Evolutionary conservation across 225 moss, liverwort and hornwort species (phyloP), one percentile per base, ranked within the genome.

Genomic region (Physcomitrium patens): DNA sequence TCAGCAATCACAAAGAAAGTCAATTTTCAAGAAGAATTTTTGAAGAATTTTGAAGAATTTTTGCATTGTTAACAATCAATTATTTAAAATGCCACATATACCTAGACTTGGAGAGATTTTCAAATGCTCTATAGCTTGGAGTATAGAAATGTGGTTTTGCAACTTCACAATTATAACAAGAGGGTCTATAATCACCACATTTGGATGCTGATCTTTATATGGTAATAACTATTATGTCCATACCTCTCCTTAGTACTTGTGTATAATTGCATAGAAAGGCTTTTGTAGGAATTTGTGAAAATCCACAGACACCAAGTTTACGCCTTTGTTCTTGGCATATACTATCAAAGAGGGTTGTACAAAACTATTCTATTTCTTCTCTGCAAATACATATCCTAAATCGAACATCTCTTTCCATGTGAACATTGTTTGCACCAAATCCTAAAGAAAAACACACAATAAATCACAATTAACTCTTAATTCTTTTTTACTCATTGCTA

Each of bases 361-460:
- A 69, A 99, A 95, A 74, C 93, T 99, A 57, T 90, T 89, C 87
- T 89, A 87, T 82, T 99, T 99, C 86, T 99, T 93, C 82, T 93
- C 93, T 13, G 91, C 93, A 74, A 99, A 80, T 18, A 95, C 99
- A 48, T 95, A 99, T 63, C 99, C 99, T 67, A 99, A 90, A 56
- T 86, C 64, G 69, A 99, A 95, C 55, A 61, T 61, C 79, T 69
- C 81, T 31, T 71, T 78, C 18, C 27, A 70, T 5, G 83, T 76
- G 41, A 85, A 19, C 88, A 89, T 89, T 11, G 27, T 65, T 68
- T 31, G 70, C 18, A 56, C 64, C 60, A 60, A 68, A 44, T 3
- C 57, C 72, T n/a, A n/a, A 66, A 43, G 71, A 45, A 1, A 9
- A 64, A 27, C 60, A 0, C 46, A 65, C 65, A 49, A 50, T 37